phyloP scores from a whole-genome alignment of 2,329 filamentous ascomycete species.

The Arthrinium phaeospermum region DNA sequence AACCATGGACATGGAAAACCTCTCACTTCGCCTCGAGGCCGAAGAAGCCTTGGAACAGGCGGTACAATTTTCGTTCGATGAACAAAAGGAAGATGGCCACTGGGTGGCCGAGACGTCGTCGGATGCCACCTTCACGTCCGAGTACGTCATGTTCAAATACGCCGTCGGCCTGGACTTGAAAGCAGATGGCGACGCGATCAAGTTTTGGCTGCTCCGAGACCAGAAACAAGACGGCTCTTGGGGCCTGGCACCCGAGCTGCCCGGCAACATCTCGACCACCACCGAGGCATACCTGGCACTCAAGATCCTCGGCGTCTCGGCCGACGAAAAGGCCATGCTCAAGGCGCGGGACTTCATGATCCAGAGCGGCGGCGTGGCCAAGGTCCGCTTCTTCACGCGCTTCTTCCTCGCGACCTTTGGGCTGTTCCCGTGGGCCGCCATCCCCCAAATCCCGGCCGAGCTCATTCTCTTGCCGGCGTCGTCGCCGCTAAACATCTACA shows the following conservation, averaged over 20 bases:
- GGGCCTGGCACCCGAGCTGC: constrained; percentile 32
- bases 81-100: constrained; percentile 3
- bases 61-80: background rate
- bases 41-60: background rate
- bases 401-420: constrained; percentile 34
- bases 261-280: constrained; percentile 31
- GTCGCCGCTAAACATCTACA: constrained; percentile 39
- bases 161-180: background rate
- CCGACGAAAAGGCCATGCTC: constrained; percentile 27
- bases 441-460: constrained; percentile 41
- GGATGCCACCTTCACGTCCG: background rate
- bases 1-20: background rate
- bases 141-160: constrained; percentile 16
- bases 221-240: constrained; percentile 37
- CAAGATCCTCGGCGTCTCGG: constrained; percentile 37
- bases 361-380: constrained; percentile 35
- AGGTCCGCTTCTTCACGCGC: constrained; percentile 34
- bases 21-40: background rate
- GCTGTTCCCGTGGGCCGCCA: constrained; percentile 40
- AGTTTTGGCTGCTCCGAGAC: background rate
- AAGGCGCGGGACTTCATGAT: constrained; percentile 34
- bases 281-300: constrained; percentile 43
- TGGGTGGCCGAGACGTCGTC: background rate
- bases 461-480: constrained; percentile 38
- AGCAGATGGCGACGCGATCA: background rate